A percentile compares a stretch with the other conserved stretches of the same genome.
phyloP scores from a whole-genome alignment of 495 filamentous ascomycete species.

The Penicillium arizonense region DNA sequence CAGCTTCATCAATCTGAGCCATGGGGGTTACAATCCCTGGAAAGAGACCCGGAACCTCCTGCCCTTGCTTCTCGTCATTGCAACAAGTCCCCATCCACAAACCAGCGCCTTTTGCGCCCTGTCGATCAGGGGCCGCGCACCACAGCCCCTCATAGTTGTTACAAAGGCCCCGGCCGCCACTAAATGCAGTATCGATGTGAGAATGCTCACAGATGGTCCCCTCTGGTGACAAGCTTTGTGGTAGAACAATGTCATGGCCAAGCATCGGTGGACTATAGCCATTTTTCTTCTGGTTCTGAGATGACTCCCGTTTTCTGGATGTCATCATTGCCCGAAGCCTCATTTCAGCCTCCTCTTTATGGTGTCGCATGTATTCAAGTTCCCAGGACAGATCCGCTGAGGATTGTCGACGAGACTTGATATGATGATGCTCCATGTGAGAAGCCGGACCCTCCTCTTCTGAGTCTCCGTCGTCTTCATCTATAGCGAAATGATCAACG shows the following conservation, averaged over 20 bases:
- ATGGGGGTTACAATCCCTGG: constrained; percentile 29
- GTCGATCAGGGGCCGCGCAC: constrained; percentile 27
- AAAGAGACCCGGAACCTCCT: constrained; percentile 6
- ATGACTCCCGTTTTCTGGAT: constrained; percentile 16
- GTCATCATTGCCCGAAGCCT: constrained; percentile 28
- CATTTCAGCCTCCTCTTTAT: constrained; percentile 47
- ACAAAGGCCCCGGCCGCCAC: constrained; percentile 8
- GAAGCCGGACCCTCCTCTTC: constrained; percentile 36
- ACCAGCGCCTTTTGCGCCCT: constrained; percentile 39
- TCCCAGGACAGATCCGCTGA: constrained; percentile 51
- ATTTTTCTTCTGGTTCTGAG: constrained; percentile 46
- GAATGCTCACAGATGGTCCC: constrained; percentile 73
- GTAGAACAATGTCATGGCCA: constrained; percentile 71
- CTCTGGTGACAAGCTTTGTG: constrained; percentile 73
- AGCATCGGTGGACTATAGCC: constrained; percentile 77
- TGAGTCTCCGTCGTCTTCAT: constrained; percentile 48
- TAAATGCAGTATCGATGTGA: constrained; percentile 9
- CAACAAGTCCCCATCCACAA: constrained; percentile 68
- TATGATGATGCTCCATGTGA: constrained; percentile 32
- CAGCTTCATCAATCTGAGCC: constrained; percentile 12
- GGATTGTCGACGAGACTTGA: constrained; percentile 41
- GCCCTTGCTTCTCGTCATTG: constrained; percentile 12
- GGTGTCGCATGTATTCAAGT: constrained; percentile 48
- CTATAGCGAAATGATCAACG: constrained; percentile 59
- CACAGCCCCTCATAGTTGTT: constrained; percentile 39